Evolutionary conservation across 2,329 filamentous ascomycete species (phyloP).

Genomic region (Fusarium sp.): DNA sequence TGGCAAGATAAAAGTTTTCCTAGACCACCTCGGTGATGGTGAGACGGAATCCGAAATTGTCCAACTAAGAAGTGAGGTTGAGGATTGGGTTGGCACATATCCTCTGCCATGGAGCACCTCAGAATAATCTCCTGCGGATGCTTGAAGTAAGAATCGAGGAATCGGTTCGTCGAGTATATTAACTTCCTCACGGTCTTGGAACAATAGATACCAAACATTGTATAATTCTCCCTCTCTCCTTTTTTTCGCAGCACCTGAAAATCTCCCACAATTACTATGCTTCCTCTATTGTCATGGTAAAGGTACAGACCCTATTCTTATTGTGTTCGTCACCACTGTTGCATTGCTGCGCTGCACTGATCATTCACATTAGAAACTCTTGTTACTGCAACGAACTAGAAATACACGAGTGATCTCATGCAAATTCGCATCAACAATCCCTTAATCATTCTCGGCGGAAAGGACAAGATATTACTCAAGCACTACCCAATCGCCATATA

Average conservation of each 20-base stretch:
- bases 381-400: neutral
- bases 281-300: neutral
- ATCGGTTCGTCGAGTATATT: neutral
- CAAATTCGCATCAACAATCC: neutral
- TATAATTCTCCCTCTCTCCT: neutral
- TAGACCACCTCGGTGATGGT: slow-evolving; percentile 75
- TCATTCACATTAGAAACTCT: neutral
- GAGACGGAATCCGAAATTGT: slow-evolving; percentile 77
- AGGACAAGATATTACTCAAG: neutral
- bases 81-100: slow-evolving; percentile 82
- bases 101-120: slow-evolving; percentile 73
- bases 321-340: neutral
- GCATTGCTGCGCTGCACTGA: neutral
- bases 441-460: neutral
- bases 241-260: neutral
- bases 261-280: neutral
- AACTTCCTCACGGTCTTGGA: neutral
- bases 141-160: neutral
- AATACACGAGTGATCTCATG: slow-evolving; percentile 1
- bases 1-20: slow-evolving; percentile 73
- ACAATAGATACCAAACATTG: neutral
- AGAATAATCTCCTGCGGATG: slow-evolving; percentile 35
- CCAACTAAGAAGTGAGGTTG: slow-evolving; percentile 79
- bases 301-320: neutral
- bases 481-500: neutral